Conservation (phyloP, 495 filamentous ascomycete genomes). For the Hypomontagnella monticulosa region DNA sequence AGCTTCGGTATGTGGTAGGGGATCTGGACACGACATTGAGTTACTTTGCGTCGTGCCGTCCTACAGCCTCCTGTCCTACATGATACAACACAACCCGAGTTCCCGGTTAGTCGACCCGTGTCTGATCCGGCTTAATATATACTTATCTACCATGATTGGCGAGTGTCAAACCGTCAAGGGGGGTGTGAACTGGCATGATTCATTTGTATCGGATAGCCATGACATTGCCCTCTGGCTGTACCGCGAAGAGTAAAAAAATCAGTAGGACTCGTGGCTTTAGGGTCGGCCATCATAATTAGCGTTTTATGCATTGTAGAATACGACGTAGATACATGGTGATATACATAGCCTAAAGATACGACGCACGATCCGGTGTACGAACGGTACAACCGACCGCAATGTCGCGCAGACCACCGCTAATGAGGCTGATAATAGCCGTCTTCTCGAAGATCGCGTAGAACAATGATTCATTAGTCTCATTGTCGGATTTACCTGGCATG, state of each 20-base stretch:
- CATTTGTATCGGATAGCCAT: constrained; percentile 12
- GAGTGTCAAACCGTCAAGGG: background rate
- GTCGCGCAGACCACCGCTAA: constrained; percentile 1
- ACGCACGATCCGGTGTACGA: constrained; percentile 17
- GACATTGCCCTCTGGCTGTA: constrained; percentile 11
- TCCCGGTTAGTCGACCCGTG: constrained; percentile 30
- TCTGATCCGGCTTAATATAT: constrained; percentile 3
- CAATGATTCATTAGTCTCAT: background rate
- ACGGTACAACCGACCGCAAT: constrained; percentile 15
- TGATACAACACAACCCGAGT: constrained; percentile 36
- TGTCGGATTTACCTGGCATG: constrained; percentile 1
- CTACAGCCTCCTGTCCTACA: constrained; percentile 36
- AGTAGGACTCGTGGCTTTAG: background rate
- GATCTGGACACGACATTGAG: constrained; percentile 22
- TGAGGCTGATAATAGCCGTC: constrained; percentile 13
- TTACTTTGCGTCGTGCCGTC: constrained; percentile 17
- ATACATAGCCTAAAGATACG: constrained; percentile 39
- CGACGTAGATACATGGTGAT: constrained; percentile 42
- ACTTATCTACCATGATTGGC: constrained; percentile 22
- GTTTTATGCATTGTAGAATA: constrained; percentile 26
- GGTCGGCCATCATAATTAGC: constrained; percentile 8
- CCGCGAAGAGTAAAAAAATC: constrained; percentile 1
- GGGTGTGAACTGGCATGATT: constrained; percentile 15
- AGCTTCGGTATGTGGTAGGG: constrained; percentile 1
- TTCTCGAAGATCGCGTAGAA: constrained; percentile 12